Conservation (phyloP, 495 filamentous ascomycete genomes). For the Xylaria bambusicola region DNA sequence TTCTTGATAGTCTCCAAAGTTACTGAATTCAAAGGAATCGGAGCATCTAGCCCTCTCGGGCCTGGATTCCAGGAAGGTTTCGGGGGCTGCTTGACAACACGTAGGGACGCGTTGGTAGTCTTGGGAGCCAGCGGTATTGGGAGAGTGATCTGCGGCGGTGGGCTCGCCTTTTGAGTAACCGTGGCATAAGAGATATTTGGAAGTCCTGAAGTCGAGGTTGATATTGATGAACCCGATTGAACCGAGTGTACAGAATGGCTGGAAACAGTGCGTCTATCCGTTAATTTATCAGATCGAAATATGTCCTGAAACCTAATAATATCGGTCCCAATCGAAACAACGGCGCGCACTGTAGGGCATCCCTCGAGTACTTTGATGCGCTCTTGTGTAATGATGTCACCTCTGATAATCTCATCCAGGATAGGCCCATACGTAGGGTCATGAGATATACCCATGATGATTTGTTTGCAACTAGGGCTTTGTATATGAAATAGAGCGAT, state of each 20-base stretch:
- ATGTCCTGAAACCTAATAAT: conserved; percentile 61
- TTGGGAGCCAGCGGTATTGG: conserved; percentile 28
- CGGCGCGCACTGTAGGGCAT: conserved; percentile 65
- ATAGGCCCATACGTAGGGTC: conserved; percentile 71
- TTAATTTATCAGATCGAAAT: conserved; percentile 64
- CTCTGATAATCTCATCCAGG: conserved; percentile 62
- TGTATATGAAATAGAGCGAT: conserved; percentile 57
- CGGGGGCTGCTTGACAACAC: conserved; percentile 15
- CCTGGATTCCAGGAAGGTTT: conserved; percentile 52
- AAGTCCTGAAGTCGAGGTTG: conserved; percentile 21
- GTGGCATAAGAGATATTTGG: conserved; percentile 36
- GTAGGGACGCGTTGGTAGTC: conserved; percentile 12
- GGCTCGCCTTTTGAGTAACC: conserved; percentile 32
- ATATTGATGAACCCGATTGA: conserved; percentile 37
- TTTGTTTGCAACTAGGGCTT: conserved; percentile 79
- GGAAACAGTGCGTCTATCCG: conserved; percentile 30
- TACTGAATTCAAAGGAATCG: conserved; percentile 52
- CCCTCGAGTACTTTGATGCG: conserved; percentile 76
- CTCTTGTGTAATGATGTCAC: conserved; percentile 50
- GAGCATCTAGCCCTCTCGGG: conserved; percentile 50
- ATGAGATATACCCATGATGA: conserved; percentile 77
- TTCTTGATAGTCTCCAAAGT: conserved; percentile 76
- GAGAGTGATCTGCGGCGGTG: conserved; percentile 40
- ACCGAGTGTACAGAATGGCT: conserved; percentile 38
- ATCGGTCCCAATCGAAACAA: conserved; percentile 58